Base-by-base conservation (phyloP, 2,329 filamentous ascomycete genomes). In the Sarocladiaceae sp. region DNA sequence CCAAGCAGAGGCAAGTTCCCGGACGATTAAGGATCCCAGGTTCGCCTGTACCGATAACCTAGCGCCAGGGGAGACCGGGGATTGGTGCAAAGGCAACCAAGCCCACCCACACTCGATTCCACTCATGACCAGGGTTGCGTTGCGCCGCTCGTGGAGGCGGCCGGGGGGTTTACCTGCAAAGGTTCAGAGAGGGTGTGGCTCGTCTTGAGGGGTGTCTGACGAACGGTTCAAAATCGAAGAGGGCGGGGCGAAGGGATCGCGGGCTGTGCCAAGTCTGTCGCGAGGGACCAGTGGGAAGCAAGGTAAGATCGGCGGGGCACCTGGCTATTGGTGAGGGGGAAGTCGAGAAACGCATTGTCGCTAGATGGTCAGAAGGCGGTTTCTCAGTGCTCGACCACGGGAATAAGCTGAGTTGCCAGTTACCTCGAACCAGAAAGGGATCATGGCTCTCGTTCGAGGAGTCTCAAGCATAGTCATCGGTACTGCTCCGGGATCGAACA, bases 121-220 rank as follows among this genome's bases (percentile, higher is more conserved):
- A 33, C 18, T 50, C 26, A 50, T 50, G 47, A 50, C 47, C 44
- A 50, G 47, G 47, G 47, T 50, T 37, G 28, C 13, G 47, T 50
- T 25, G 47, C 47, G 29, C 47, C 47, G 44, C 44, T 33, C 44
- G 44, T 48, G 44, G 44, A 48, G 44, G 44, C 28, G 44, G 28
- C 44, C 26, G 44, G 44, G 44, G 37, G 44, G 44, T 17, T 31
- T 17, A 22, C 26, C 26, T 33, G 26, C 44, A 18, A 48, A 26
- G 44, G 44, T 48, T 25, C 18, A 48, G 11, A 25, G 44, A 33
- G 44, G 44, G 44, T 33, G 44, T 48, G 44, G 44, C 26, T 28
- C 15, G 26, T 48, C 15, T 13, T n/a, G 26, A 33, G 44, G 28
- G 44, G 44, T n/a, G 44, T 48, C 44, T 48, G 17, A 26, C 26